Conservation (phyloP, 139 green algal species). For the Diplosphaera chodatii region DNA sequence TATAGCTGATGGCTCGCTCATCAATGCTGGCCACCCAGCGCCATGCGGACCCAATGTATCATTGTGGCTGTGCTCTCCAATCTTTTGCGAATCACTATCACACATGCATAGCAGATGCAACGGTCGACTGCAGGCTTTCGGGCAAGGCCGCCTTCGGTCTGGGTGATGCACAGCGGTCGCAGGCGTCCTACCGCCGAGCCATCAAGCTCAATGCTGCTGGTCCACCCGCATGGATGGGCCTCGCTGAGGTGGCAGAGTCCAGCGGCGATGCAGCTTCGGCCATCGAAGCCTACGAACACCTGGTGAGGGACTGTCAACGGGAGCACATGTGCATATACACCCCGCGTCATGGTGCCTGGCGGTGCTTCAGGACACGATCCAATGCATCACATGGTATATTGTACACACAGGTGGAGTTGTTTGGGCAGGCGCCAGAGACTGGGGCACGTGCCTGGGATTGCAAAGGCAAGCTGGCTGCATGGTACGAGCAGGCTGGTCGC, state of each 20-base stretch:
- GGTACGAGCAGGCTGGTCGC: not conserved
- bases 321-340: too few relatives aligned
- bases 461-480: constrained; percentile 7
- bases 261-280: constrained; percentile 12
- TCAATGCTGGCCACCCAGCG: too few relatives aligned
- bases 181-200: constrained; percentile 47
- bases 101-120: too few relatives aligned
- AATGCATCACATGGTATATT: not conserved
- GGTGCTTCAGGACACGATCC: not conserved
- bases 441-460: not conserved
- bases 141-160: constrained; percentile 59
- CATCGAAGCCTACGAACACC: constrained; percentile 24
- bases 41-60: too few relatives aligned
- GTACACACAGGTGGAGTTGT: not conserved
- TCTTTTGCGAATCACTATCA: too few relatives aligned
- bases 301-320: too few relatives aligned
- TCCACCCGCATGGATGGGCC: constrained; percentile 58
- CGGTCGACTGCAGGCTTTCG: constrained; percentile 33
- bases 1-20: not conserved
- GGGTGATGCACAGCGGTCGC: constrained; percentile 42
- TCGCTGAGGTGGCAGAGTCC: constrained; percentile 50
- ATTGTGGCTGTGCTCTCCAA: too few relatives aligned
- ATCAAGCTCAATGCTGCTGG: constrained; percentile 31
- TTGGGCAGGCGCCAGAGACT: not conserved
- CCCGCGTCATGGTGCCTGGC: not conserved